phyloP scores from a whole-genome alignment of 116 monocot genomes.

The Thalassia testudinum region DNA sequence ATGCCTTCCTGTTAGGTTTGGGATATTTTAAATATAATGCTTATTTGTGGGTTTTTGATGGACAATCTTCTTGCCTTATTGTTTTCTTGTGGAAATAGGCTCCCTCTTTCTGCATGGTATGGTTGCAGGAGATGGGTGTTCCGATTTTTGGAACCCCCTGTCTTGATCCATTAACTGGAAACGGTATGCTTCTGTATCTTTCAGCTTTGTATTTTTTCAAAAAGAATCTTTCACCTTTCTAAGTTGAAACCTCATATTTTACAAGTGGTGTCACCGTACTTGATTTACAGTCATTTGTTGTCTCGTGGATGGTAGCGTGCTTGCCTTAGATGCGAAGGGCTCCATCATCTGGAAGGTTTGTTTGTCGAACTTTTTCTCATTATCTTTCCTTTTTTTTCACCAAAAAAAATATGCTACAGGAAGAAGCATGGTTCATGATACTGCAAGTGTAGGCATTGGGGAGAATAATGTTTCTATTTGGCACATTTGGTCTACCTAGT shows the following conservation, averaged over 20 bases:
- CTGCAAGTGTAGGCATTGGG: too few species aligned
- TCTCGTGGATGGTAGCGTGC: constrained; percentile 63
- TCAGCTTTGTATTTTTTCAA: background rate
- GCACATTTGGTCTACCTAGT: too few species aligned
- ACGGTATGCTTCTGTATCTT: constrained; percentile 29
- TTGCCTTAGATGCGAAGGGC: constrained; percentile 42
- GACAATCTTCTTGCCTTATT: too few species aligned
- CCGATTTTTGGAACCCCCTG: constrained; percentile 74
- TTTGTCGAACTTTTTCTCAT: background rate
- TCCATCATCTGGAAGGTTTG: constrained; percentile 66
- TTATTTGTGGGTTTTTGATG: too few species aligned
- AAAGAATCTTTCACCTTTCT: background rate
- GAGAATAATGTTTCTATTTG: too few species aligned
- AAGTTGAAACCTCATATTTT: too few species aligned
- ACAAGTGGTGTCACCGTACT: background rate
- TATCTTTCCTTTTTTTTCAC: background rate
- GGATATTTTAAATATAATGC: too few species aligned
- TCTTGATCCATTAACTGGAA: constrained; percentile 28
- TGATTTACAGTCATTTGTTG: constrained; percentile 61
- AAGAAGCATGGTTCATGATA: too few species aligned
- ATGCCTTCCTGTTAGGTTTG: too few species aligned
- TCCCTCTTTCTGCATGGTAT: constrained; percentile 19
- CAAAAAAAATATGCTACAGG: too few species aligned
- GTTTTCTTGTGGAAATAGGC: constrained; percentile 13
- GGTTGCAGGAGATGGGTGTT: constrained; percentile 50